Evolutionary conservation across 2,329 filamentous ascomycete species (phyloP).

Genomic region (Neonectria neomacrospora): DNA sequence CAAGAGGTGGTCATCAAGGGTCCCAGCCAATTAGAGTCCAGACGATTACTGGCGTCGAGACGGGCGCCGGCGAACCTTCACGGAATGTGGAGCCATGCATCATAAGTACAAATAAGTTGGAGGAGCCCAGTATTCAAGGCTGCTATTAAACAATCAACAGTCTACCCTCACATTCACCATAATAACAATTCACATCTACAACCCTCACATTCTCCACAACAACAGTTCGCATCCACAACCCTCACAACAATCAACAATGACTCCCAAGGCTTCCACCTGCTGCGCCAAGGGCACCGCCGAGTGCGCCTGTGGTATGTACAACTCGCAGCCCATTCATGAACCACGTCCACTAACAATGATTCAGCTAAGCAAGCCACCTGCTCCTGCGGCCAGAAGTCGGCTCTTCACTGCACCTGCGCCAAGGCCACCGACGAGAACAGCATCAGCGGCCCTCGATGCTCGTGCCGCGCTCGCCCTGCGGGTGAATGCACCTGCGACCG

Average conservation of each 20-base stretch:
- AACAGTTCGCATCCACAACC: too few species aligned
- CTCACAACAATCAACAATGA: constrained; percentile 49
- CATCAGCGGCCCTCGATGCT: constrained; percentile 78
- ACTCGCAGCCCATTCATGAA: neutral
- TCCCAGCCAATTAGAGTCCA: constrained; percentile 8
- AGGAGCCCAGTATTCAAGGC: constrained; percentile 17
- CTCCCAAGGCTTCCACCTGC: constrained; percentile 60
- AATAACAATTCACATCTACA: neutral
- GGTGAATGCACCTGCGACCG: constrained; percentile 86
- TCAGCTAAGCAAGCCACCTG: constrained; percentile 75
- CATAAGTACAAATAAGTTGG: constrained; percentile 42
- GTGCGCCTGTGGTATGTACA: constrained; percentile 67
- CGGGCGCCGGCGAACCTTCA: constrained; percentile 10
- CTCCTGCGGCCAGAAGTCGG: constrained; percentile 90
- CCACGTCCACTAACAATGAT: constrained; percentile 8
- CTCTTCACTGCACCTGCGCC: constrained; percentile 86
- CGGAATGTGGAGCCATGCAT: constrained; percentile 30
- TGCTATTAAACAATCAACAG: constrained; percentile 7
- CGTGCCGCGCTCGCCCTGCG: constrained; percentile 82
- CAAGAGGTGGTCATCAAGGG: fast-evolving
- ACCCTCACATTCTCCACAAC: constrained; percentile 3
- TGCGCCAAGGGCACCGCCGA: constrained; percentile 64
- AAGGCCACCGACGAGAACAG: constrained; percentile 82
- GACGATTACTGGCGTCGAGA: constrained; percentile 33
- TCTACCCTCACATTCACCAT: constrained; percentile 1